These are phyloP conservation scores for Quercus glauca DNA, from an alignment of 306 rosid species.

Conservation along the genomic window DNA sequence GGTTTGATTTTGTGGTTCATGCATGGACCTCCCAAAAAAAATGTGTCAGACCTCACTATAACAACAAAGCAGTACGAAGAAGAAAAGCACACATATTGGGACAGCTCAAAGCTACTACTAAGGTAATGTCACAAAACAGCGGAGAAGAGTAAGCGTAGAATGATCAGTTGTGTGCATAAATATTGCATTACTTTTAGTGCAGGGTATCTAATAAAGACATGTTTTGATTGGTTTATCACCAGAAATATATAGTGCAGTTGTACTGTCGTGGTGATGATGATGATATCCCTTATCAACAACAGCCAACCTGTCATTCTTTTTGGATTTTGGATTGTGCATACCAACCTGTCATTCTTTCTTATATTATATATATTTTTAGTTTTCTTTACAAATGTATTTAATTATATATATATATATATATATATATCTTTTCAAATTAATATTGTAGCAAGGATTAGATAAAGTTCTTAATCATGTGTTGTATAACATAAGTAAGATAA, in stretches of 20 bases:
- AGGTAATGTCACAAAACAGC: slow-evolving; percentile 19
- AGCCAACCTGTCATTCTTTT: slow-evolving; percentile 10
- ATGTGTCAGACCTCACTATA: neutral
- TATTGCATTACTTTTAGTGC: slow-evolving; percentile 29
- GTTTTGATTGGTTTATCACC: slow-evolving; percentile 4
- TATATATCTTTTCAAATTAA: neutral
- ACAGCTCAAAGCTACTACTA: neutral
- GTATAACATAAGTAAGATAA: neutral
- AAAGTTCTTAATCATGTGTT: neutral
- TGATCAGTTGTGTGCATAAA: neutral
- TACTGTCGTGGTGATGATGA: neutral
- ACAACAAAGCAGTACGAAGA: neutral
- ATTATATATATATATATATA: no score
- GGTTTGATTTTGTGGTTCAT: neutral
- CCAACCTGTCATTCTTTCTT: slow-evolving; percentile 31
- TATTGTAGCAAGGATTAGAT: neutral
- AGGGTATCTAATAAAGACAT: slow-evolving; percentile 5
- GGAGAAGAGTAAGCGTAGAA: neutral
- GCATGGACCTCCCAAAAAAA: neutral
- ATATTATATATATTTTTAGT: neutral
- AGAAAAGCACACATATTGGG: neutral
- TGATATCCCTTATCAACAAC: neutral
- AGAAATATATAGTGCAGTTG: neutral
- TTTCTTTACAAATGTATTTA: neutral
- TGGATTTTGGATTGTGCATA: slow-evolving; percentile 9